Base-by-base conservation (phyloP, 371 early-diverging fungal species). In the Haplosporangium sp. region DNA sequence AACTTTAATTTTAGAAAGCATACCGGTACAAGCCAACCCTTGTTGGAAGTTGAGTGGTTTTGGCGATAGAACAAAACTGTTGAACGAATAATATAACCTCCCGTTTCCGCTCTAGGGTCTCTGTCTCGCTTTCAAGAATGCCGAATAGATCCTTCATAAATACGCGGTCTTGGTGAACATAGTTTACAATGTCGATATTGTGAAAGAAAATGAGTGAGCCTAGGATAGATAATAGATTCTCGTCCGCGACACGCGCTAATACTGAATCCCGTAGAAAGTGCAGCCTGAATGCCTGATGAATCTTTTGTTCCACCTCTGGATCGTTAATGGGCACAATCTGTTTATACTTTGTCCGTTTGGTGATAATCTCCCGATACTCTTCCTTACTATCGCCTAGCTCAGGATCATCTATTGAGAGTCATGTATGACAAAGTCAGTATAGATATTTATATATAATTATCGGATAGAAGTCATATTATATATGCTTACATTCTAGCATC, bases 251-350 rank as follows among this genome's bases (percentile, higher is more conserved):
- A 1, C 92, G 86, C 7, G 89, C 89, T 17, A 96, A 84, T 3
- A 94, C 94, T 0, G 92, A 92, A 72, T 95, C 96, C 60, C 93
- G 92, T 13, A 98, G 85, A 65, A 90, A 98, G 68, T 92, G 94
- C 4, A 95, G 71, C 5, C 97, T 90, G 68, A 94, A 95, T 0
- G 93, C 91, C 64, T 94, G 93, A 44, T 92, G 92, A 52, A 97
- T 94, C 75, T 95, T 94, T 59, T 83, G 78, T 45, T 89, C 85
- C 11, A 94, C 88, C 1, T 85, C 83, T 5, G 85, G 77, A 56
- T 94, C 91, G 19, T 86, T 84, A 34, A 97, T 91, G 4, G 95
- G 94, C 13, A 96, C 89, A 38, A 95, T 88, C 84, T 95, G 87
- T 70, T 94, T 92, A 76, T 89, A 94, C 56, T 88, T 86, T 55